phyloP scores from a whole-genome alignment of 768 basidiomycete genomes.

The Boletus coccyginus region DNA sequence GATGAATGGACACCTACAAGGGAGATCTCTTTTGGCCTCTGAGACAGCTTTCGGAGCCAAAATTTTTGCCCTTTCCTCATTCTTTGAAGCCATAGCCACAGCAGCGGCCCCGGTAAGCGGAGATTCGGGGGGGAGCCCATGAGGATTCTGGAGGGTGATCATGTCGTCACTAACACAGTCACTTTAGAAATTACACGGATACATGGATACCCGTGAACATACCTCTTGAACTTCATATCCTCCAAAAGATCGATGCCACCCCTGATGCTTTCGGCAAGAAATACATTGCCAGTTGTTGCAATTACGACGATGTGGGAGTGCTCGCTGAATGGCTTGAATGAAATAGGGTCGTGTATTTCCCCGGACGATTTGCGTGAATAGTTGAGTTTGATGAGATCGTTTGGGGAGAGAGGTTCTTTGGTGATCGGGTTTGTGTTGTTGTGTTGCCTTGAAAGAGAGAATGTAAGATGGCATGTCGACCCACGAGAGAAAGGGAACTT shows the following conservation, averaged over 20 bases:
- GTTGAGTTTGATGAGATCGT: constrained; percentile 75
- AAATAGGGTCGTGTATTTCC: constrained; percentile 93
- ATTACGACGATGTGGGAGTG: constrained; percentile 95
- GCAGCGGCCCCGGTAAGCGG: constrained; percentile 30
- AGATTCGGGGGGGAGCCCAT: constrained; percentile 66
- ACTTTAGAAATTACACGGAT: neutral
- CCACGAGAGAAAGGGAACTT: constrained; percentile 26
- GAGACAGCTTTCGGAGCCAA: constrained; percentile 33
- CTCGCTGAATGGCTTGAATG: constrained; percentile 95
- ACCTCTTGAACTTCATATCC: constrained; percentile 87
- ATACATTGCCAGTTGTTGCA: constrained; percentile 89
- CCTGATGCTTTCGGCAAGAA: constrained; percentile 85
- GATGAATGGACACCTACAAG: constrained; percentile 49
- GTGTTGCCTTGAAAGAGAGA: constrained; percentile 56
- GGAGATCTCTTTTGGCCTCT: constrained; percentile 51
- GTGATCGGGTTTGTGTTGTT: constrained; percentile 79
- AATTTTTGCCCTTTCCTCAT: constrained; percentile 31
- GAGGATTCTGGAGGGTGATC: constrained; percentile 92
- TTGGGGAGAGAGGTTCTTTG: constrained; percentile 63
- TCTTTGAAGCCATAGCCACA: constrained; percentile 33
- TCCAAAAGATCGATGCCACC: constrained; percentile 83
- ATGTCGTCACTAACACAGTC: constrained; percentile 64
- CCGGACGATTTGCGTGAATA: constrained; percentile 83
- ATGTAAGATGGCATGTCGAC: constrained; percentile 9
- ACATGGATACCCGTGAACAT: constrained; percentile 12